These are phyloP conservation scores for Hygrophila difformis DNA, from an alignment of 257 asterid genomes.

Conservation along the genomic window DNA sequence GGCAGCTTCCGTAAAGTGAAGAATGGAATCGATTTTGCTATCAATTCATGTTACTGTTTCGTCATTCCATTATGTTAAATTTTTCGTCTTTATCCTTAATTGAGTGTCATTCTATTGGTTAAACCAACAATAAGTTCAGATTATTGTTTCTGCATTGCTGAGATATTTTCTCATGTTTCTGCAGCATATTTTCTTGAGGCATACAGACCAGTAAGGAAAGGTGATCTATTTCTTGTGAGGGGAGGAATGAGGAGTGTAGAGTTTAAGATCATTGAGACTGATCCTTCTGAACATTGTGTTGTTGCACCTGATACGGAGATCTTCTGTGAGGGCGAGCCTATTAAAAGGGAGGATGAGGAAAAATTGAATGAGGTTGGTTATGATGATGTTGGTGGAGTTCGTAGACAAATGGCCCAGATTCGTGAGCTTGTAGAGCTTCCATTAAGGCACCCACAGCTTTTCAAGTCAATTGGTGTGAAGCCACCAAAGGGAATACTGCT, in stretches of 20 bases:
- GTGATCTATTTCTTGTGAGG: conserved; percentile 44
- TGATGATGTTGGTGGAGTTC: conserved; percentile 50
- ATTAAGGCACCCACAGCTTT: conserved; percentile 49
- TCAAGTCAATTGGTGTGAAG: conserved; percentile 50
- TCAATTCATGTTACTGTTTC: too few species aligned
- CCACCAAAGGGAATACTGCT: conserved; percentile 52
- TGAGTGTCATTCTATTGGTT: too few species aligned
- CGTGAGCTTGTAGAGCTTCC: conserved; percentile 50
- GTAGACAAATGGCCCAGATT: conserved; percentile 52
- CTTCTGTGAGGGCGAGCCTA: conserved; percentile 51
- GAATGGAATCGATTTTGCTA: too few species aligned
- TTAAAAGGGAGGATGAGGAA: conserved; percentile 49
- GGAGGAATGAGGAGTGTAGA: conserved; percentile 54
- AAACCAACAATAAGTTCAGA: too few species aligned
- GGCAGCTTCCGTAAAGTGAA: too few species aligned
- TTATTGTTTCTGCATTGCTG: too few species aligned
- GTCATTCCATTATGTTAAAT: too few species aligned
- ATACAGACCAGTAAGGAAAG: conserved; percentile 46
- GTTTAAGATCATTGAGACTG: conserved; percentile 45
- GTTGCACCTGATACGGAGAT: conserved; percentile 56
- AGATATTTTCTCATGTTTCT: too few species aligned
- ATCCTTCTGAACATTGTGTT: conserved; percentile 47
- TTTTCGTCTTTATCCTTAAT: too few species aligned
- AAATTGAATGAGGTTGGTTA: conserved; percentile 47
- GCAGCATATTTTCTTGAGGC: conserved; percentile 46